Percentiles rank a stretch among this genome's conserved stretches.
Conservation (phyloP, 108 stramenopile genomes). For the Skeletonema marinoi region DNA sequence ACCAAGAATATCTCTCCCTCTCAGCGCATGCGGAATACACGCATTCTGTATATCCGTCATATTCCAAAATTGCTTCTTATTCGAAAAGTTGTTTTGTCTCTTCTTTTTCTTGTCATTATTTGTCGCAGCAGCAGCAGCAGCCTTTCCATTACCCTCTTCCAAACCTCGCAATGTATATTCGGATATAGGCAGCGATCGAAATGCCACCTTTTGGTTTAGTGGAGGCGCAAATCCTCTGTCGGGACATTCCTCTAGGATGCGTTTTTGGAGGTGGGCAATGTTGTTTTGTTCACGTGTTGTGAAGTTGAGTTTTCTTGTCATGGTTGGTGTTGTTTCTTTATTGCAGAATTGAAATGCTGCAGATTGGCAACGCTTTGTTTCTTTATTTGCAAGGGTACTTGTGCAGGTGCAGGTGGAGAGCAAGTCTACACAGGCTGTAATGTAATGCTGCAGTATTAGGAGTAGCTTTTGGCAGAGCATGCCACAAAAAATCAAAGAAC, state of each 20-base stretch:
- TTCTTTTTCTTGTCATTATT: constrained; percentile 32
- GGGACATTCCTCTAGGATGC: constrained; percentile 72
- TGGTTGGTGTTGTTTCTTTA: not conserved
- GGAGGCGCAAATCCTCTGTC: constrained; percentile 70
- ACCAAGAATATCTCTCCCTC: constrained; percentile 91
- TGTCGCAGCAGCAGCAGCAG: not conserved
- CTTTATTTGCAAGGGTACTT: not conserved
- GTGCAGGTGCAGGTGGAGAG: not conserved
- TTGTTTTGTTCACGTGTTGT: constrained; percentile 18
- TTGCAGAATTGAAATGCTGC: not conserved
- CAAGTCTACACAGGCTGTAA: not conserved
- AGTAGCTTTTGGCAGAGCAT: too few relatives aligned
- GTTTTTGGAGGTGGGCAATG: constrained; percentile 36
- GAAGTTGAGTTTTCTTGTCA: not conserved
- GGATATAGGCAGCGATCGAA: constrained; percentile 78
- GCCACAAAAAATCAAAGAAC: too few relatives aligned
- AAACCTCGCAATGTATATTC: constrained; percentile 71
- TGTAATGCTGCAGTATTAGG: not conserved
- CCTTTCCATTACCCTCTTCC: constrained; percentile 52
- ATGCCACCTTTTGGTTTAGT: constrained; percentile 69
- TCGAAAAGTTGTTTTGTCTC: constrained; percentile 11
- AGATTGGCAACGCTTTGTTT: not conserved
- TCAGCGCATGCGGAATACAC: constrained; percentile 92
- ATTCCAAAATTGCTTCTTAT: constrained; percentile 70
- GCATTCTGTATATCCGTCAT: constrained; percentile 94